Conservation (phyloP, 257 asterid species). For the Solanum clarkiae region DNA sequence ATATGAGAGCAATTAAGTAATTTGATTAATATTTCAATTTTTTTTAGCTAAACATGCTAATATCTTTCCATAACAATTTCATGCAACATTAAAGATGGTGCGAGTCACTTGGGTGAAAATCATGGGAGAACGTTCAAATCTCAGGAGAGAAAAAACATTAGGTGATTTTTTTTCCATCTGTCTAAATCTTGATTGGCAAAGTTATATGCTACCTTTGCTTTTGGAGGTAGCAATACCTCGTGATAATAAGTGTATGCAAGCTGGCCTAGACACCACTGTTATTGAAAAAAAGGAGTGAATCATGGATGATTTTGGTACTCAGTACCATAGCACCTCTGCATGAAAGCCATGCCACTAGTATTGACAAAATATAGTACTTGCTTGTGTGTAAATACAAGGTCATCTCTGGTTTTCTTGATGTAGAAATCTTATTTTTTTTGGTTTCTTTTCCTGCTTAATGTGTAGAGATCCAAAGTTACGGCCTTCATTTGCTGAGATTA, state of each 20-base stretch:
- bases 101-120: not conserved
- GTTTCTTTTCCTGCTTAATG: not conserved
- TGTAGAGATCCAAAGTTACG: constrained; percentile 70
- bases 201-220: not conserved
- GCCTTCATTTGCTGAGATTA: constrained; percentile 80
- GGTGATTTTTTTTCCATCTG: not conserved
- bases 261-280: not conserved
- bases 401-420: not conserved
- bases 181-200: not conserved
- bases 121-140: not conserved
- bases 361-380: not conserved
- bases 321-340: not conserved
- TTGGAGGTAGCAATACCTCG: not conserved
- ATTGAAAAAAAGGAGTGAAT: not conserved
- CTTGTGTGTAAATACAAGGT: not conserved
- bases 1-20: not conserved
- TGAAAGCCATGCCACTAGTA: not conserved
- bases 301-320: not conserved
- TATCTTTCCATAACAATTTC: not conserved
- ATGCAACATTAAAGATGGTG: not conserved
- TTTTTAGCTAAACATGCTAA: not conserved
- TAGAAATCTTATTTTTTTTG: not conserved
- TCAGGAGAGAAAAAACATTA: not conserved
- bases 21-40: not conserved
- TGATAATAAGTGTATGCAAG: not conserved